These are phyloP conservation scores for Phaseolus coccineus DNA, from an alignment of 331 rosid species.

Conservation along the genomic window DNA sequence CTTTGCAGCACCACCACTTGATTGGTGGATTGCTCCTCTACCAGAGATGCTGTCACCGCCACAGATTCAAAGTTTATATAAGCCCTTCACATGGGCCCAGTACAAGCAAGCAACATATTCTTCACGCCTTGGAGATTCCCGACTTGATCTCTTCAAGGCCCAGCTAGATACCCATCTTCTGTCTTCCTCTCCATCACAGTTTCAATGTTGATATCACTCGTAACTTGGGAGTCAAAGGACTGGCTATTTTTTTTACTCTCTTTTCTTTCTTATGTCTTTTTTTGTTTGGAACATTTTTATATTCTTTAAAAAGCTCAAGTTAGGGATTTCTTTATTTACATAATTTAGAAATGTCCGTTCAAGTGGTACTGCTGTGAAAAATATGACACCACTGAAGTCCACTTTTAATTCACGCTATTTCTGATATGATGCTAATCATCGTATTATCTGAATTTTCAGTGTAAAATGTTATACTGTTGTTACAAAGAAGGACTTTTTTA, in stretches of 20 bases:
- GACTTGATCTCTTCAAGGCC: constrained; percentile 63
- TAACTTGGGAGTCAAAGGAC: neutral
- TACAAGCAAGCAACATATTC: constrained; percentile 68
- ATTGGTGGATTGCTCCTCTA: constrained; percentile 60
- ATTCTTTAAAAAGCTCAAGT: neutral
- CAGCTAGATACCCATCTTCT: neutral
- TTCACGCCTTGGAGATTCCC: constrained; percentile 60
- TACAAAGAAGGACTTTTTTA: neutral
- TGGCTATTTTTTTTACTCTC: too few species aligned
- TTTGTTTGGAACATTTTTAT: neutral
- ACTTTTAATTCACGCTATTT: neutral
- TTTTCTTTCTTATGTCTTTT: neutral
- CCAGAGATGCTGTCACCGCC: constrained; percentile 51
- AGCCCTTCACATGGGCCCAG: constrained; percentile 80
- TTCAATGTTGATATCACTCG: neutral
- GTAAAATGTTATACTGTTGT: neutral
- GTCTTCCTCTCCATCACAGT: constrained; percentile 2
- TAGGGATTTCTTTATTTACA: constrained; percentile 2
- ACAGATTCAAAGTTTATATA: constrained; percentile 52
- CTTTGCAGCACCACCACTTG: constrained; percentile 72
- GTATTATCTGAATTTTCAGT: neutral
- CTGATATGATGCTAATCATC: neutral
- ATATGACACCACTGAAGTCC: neutral
- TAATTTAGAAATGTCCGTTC: neutral
- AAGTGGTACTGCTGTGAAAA: neutral